Evolutionary conservation across 176 grass and related monocot genomes (phyloP).

Genomic region (Neostapfia colusana): DNA sequence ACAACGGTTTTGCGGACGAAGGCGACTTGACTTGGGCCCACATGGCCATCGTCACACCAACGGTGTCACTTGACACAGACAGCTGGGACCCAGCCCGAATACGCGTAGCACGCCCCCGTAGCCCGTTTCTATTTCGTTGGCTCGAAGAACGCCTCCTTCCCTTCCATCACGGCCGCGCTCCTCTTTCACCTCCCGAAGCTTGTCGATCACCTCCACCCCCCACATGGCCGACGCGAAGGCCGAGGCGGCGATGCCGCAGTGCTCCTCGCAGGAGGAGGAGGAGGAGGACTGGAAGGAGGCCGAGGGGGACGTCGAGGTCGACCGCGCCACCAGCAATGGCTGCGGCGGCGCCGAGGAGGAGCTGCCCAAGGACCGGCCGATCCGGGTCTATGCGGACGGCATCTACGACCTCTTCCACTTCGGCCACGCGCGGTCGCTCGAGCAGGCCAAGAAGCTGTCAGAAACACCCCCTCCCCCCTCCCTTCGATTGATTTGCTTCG

Average conservation of each 20-base stretch:
- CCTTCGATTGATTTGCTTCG: conserved; percentile 3
- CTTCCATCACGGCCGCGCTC: background rate
- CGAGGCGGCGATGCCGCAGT: conserved; percentile 35
- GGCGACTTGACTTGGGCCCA: background rate
- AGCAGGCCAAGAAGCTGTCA: conserved; percentile 85
- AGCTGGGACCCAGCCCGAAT: background rate
- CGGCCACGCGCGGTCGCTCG: conserved; percentile 81
- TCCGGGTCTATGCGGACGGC: conserved; percentile 85
- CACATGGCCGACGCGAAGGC: conserved; percentile 53
- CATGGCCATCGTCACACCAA: background rate
- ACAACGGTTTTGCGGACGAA: background rate
- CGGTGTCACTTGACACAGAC: background rate
- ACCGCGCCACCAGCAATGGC: conserved; percentile 16
- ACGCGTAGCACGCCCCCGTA: too few relatives aligned
- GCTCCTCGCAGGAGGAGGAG: conserved; percentile 56
- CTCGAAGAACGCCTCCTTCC: background rate
- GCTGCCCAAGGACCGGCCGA: conserved; percentile 50
- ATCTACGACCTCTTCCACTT: conserved; percentile 97
- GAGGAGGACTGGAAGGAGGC: conserved; percentile 63
- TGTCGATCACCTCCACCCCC: conserved; percentile 16
- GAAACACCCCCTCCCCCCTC: background rate
- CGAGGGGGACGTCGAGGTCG: conserved; percentile 40
- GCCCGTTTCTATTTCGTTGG: background rate
- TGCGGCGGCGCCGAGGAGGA: background rate
- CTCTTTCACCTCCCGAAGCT: background rate